Evolutionary conservation across 805 yeast species (phyloP), one percentile per base, ranked within the genome.

Genomic region (Vanderwaltozyma yarrowii): DNA sequence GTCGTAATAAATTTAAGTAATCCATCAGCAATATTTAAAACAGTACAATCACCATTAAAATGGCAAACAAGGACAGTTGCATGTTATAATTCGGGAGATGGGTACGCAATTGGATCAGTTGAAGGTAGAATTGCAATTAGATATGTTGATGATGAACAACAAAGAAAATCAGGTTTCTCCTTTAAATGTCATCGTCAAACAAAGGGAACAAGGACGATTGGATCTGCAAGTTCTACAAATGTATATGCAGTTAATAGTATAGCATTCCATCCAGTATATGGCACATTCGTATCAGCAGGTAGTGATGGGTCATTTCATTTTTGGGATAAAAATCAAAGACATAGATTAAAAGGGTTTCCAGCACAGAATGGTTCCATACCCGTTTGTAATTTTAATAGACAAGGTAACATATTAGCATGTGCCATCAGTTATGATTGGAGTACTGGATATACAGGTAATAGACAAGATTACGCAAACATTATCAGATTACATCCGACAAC

Each of bases 61-160:
- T 79, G 79, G 76, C 96, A 88, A 66, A 87, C 96, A 0, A 70
- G 95, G 45, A 66, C 80, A 2, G 69, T 92, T 2, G 66, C 81
- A 12, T 89, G 97, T 57, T 85, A 80, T 60, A 87, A 88, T 12
- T 78, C 76, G 44, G 97, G 94, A 11, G 80, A 83, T 52, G 96
- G 97, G 6, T 92, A 73, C 61, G 96, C 95, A 0, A 64, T 92
- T 36, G 97, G 95, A 3, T 80, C 95, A 5, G 76, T 89, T 33
- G 98, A 92, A 64, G 97, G 97, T 25, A 73, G 98, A 47, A 86
- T 96, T 62, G 94, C 95, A 10, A 78, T 92, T 49, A 94, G 86
- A 57, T 92, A 89, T 58, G 75, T 89, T 38, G 94, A 84, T 52
- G 95, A 85, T 17, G 70, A 69, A 36, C 85, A 80, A 48, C 94